These are phyloP conservation scores for Neofusicoccum cordaticola DNA, from an alignment of 2,329 filamentous ascomycete genomes.

Conservation along the genomic window DNA sequence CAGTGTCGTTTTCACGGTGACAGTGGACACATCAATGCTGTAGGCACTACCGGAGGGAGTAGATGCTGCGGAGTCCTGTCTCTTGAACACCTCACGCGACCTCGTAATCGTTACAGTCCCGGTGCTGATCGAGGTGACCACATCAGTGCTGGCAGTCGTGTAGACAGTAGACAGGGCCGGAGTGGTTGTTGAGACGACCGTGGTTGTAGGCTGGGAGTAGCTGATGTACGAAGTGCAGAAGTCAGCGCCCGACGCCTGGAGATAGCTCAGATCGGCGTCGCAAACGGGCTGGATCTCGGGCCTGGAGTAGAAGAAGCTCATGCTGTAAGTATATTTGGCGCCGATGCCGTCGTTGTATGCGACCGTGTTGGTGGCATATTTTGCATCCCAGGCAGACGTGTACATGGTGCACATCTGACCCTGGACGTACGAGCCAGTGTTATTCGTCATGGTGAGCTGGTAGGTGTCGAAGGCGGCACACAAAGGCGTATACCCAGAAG, in stretches of 20 bases:
- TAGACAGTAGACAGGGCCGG: neutral
- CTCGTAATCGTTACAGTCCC: neutral
- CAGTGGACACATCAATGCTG: neutral
- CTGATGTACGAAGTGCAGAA: constrained; percentile 1
- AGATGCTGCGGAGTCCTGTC: no score
- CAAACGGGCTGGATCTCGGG: neutral
- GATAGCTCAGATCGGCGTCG: neutral
- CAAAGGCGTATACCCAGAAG: neutral
- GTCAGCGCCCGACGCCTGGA: neutral
- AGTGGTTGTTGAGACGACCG: neutral
- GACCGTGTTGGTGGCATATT: neutral
- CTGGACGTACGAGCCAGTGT: constrained; percentile 14
- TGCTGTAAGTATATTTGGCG: constrained; percentile 1
- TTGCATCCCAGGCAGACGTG: neutral
- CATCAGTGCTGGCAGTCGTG: neutral
- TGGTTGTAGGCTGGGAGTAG: neutral
- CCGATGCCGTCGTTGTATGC: neutral
- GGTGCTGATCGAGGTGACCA: neutral
- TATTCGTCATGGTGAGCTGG: constrained; percentile 25
- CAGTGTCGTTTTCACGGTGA: neutral
- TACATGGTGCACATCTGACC: constrained; percentile 24
- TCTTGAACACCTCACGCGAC: no score
- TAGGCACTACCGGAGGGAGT: no score
- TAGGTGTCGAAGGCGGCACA: constrained; percentile 36
- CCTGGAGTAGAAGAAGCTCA: constrained; percentile 6